phyloP scores from a whole-genome alignment of 352 stramenopile genomes.

The Phytophthora chlamydospora region DNA sequence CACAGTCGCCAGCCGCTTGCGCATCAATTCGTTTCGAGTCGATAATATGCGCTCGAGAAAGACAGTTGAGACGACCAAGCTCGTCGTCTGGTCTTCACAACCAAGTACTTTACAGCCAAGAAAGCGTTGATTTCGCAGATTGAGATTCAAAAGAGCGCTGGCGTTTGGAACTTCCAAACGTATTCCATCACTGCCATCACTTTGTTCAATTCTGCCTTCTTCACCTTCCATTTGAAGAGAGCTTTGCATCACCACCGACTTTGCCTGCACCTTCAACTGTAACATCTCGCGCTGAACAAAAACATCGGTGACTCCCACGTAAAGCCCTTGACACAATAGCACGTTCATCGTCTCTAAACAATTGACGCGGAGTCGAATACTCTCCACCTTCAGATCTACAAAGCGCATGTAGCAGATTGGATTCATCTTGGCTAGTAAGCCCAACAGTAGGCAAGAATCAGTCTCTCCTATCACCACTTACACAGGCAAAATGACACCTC shows the following conservation, averaged over 20 bases:
- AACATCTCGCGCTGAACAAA: slow-evolving; percentile 57
- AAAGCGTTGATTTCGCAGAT: slow-evolving; percentile 33
- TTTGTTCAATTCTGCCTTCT: background rate
- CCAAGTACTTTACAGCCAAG: slow-evolving; percentile 48
- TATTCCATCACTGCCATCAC: slow-evolving; percentile 17
- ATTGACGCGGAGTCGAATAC: slow-evolving; percentile 42
- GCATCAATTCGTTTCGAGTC: slow-evolving; percentile 50
- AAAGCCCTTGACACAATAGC: slow-evolving; percentile 51
- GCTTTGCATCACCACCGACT: slow-evolving; percentile 17
- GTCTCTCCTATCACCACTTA: background rate
- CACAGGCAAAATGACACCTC: background rate
- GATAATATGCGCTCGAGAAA: slow-evolving; percentile 50
- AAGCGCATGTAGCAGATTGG: slow-evolving; percentile 68
- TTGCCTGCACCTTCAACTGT: slow-evolving; percentile 43
- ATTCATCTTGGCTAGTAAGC: slow-evolving; percentile 36
- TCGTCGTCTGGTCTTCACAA: slow-evolving; percentile 36
- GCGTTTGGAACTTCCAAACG: slow-evolving; percentile 31
- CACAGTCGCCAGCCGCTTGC: slow-evolving; percentile 3
- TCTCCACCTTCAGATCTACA: slow-evolving; percentile 55
- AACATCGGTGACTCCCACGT: slow-evolving; percentile 66
- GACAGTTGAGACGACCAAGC: slow-evolving; percentile 41
- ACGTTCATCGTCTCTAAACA: slow-evolving; percentile 40
- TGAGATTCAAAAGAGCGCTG: slow-evolving; percentile 31
- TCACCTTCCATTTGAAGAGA: slow-evolving; percentile 8
- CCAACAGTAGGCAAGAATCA: slow-evolving; percentile 1